phyloP scores from a whole-genome alignment of 2,329 filamentous ascomycete species.

The Zopfia rhizophila region DNA sequence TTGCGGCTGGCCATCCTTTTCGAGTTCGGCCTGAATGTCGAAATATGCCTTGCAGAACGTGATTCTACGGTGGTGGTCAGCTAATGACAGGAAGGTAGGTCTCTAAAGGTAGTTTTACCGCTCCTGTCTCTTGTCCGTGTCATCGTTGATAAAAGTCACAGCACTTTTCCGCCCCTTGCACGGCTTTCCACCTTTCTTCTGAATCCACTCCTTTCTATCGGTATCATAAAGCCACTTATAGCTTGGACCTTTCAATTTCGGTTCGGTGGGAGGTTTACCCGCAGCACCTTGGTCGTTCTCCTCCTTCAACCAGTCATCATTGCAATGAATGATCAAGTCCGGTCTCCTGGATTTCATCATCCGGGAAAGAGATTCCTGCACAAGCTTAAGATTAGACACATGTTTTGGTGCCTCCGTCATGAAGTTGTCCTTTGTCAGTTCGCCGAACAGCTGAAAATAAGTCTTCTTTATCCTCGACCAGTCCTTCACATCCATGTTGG shows the following conservation, averaged over 20 bases:
- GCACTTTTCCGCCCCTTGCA: constrained; percentile 18
- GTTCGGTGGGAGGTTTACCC: constrained; percentile 6
- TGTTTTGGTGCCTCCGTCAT: constrained; percentile 10
- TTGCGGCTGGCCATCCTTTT: constrained; percentile 20
- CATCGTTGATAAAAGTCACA: constrained; percentile 16
- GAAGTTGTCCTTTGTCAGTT: constrained; percentile 16
- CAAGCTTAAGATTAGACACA: constrained; percentile 15
- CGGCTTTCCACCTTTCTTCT: constrained; percentile 18
- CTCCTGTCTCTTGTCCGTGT: neutral
- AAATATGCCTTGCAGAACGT: constrained; percentile 16
- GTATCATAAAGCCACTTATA: constrained; percentile 17
- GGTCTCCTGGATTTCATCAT: constrained; percentile 14
- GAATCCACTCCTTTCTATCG: constrained; percentile 13
- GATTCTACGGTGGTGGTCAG: constrained; percentile 9
- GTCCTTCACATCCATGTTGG: constrained; percentile 7
- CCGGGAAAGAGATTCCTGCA: constrained; percentile 15
- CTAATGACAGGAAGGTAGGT: neutral
- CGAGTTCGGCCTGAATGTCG: constrained; percentile 13
- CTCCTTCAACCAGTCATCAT: constrained; percentile 22
- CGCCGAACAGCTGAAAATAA: constrained; percentile 19
- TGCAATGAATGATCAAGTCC: constrained; percentile 22
- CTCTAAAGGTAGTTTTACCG: constrained; percentile 13
- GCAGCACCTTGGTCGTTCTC: constrained; percentile 6
- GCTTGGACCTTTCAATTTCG: neutral
- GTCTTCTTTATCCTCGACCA: constrained; percentile 17